Conservation (phyloP, 2,329 filamentous ascomycete species). For the Cladosporium sp. region DNA sequence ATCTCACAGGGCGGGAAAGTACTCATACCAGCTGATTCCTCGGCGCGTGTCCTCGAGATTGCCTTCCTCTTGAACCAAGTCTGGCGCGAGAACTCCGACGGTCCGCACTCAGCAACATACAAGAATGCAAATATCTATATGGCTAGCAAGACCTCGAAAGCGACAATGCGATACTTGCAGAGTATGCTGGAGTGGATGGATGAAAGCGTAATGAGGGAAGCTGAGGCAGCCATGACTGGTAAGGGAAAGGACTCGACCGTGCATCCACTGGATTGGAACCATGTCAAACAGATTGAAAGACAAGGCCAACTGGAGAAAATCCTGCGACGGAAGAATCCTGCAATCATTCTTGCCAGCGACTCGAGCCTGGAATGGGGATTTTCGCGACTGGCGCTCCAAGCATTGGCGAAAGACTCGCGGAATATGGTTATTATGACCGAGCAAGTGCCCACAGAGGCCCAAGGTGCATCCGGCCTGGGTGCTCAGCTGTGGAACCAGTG, state of each 20-base stretch:
- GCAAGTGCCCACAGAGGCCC: slow-evolving; percentile 48
- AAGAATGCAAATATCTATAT: slow-evolving; percentile 64
- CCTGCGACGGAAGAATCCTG: slow-evolving; percentile 49
- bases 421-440: slow-evolving; percentile 90
- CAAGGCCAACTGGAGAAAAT: slow-evolving; percentile 74
- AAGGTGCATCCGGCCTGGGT: slow-evolving; percentile 55
- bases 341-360: slow-evolving; percentile 88
- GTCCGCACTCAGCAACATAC: slow-evolving; percentile 40
- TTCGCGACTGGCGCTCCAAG: slow-evolving; percentile 72
- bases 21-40: slow-evolving; percentile 89
- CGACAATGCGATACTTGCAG: slow-evolving; percentile 83
- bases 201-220: slow-evolving; percentile 82
- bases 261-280: slow-evolving; percentile 85
- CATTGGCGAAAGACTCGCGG: slow-evolving; percentile 68
- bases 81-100: slow-evolving; percentile 59
- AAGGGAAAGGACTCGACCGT: slow-evolving; percentile 43
- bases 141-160: slow-evolving; percentile 79
- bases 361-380: slow-evolving; percentile 92
- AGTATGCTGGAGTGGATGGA: slow-evolving; percentile 99
- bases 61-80: slow-evolving; percentile 89
- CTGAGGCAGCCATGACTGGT: slow-evolving; percentile 39
- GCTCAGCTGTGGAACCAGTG: slow-evolving; percentile 67
- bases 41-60: slow-evolving; percentile 86
- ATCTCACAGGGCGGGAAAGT: slow-evolving; percentile 82
- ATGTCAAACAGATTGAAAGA: slow-evolving; percentile 77